Evolutionary conservation across 345 rosid genomes (phyloP), one percentile per base, ranked within the genome.

Genomic region (Hibiscus syriacus): DNA sequence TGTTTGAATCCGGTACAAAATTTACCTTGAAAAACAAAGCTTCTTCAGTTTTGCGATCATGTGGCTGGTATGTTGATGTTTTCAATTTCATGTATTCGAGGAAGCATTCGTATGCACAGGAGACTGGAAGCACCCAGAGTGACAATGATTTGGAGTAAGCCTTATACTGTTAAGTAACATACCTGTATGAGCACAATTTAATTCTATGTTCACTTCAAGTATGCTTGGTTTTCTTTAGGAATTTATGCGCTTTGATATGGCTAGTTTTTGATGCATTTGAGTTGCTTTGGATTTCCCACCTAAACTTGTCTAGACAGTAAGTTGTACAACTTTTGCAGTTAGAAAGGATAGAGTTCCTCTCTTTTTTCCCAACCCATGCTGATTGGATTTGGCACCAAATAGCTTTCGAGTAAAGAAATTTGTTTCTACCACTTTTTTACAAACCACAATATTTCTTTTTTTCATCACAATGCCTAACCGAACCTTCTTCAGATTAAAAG

Each of bases 61-160:
- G 88, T 36, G n/a, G 92, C 56, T 95, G 97, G 94, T 80, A 67
- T 39, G 81, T 80, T 55, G 74, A 90, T 52, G 92, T 88, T 22
- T 76, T 66, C 6, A 68, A 70, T 64, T 85, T 79, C 76, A 90
- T 95, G 97, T 72, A 70, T 55, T 78, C 74, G 5, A 80, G 86
- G 78, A 95, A 84, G 85, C 85, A 86, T 72, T 30, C 77, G 45
- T 79, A 80, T 39, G 39, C 72, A 9, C 67, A 64, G 50, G 84
- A 81, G 73, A 56, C 39, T 50, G 89, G 78, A 52, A 78, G 64
- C 52, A 55, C 60, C 26, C 79, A 64, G 29, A 74, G 73, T 39
- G 69, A 64, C 73, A 66, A 63, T 57, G 79, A 82, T 41, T 74
- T 85, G 32, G 90, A 86, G 99, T 92, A 80, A 88, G 96, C 78